A percentile compares a stretch with the other conserved stretches of the same genome.
These are phyloP conservation scores for Atkinsonella texensis DNA, from an alignment of 2,329 filamentous ascomycete species.

Conservation along the genomic window DNA sequence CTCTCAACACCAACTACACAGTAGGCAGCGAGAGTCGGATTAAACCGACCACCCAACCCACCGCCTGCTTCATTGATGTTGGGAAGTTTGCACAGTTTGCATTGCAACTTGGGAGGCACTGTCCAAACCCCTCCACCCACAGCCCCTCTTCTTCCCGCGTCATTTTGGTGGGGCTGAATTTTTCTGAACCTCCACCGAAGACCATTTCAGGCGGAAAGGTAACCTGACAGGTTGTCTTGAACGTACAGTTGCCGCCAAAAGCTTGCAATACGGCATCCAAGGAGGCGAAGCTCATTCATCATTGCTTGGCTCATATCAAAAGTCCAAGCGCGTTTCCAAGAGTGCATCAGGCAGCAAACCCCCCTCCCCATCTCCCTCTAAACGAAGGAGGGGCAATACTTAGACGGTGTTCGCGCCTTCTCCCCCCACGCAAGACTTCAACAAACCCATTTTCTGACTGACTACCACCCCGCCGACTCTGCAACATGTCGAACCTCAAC, in stretches of 20 bases:
- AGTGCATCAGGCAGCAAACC: conserved; percentile 1
- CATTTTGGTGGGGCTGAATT: conserved; percentile 29
- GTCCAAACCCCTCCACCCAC: conserved; percentile 14
- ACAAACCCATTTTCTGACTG: neutral
- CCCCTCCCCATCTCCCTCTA: neutral
- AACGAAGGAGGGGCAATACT: conserved; percentile 2
- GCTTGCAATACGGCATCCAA: neutral
- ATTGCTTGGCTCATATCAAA: neutral
- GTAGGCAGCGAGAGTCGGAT: too few species aligned
- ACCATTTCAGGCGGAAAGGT: conserved; percentile 7
- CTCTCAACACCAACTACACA: too few species aligned
- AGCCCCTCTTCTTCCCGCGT: conserved; percentile 14
- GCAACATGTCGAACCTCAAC: conserved; percentile 75
- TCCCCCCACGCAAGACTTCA: neutral
- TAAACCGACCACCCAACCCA: too few species aligned
- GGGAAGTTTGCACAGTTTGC: conserved; percentile 1
- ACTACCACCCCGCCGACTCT: neutral
- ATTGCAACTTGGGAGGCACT: neutral
- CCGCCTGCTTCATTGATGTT: neutral
- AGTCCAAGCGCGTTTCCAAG: neutral
- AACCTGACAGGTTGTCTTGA: conserved; percentile 1
- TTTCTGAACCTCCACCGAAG: conserved; percentile 22
- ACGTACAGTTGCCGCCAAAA: conserved; percentile 3
- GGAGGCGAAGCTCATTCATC: neutral
- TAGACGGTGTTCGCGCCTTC: conserved; percentile 1